Conservation (phyloP, 1,284 basidiomycete genomes). For the Paramarasmius palmivorus region DNA sequence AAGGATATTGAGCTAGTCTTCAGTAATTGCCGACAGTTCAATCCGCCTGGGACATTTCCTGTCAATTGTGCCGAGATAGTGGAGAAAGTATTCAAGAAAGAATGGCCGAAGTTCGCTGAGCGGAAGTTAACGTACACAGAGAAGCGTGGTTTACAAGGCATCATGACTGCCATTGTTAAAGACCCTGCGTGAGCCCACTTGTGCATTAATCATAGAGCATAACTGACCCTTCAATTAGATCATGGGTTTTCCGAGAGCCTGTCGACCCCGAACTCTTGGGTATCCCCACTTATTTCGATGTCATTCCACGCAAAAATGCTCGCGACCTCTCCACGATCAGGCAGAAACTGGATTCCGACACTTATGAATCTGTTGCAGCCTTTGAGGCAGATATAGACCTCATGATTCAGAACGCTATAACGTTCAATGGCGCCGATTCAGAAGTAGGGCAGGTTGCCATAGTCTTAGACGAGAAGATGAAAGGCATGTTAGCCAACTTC, state of each 20-base stretch:
- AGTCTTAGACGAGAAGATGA: slow-evolving; percentile 48
- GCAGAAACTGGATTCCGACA: slow-evolving; percentile 79
- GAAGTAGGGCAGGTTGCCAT: slow-evolving; percentile 70
- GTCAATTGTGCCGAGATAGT: slow-evolving; percentile 71
- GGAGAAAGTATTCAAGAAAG: slow-evolving; percentile 78
- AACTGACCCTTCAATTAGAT: slow-evolving; percentile 38
- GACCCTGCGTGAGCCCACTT: slow-evolving; percentile 63
- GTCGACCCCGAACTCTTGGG: slow-evolving; percentile 77
- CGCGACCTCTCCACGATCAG: slow-evolving; percentile 87
- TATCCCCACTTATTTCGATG: slow-evolving; percentile 82
- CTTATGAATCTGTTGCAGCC: slow-evolving; percentile 75
- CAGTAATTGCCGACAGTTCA: slow-evolving; percentile 88
- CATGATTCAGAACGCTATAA: slow-evolving; percentile 85
- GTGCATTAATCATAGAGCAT: slow-evolving; percentile 1
- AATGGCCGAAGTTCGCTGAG: slow-evolving; percentile 83
- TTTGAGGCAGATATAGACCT: slow-evolving; percentile 84
- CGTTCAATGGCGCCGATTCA: slow-evolving; percentile 82
- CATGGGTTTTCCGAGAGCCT: slow-evolving; percentile 82
- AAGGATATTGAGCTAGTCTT: slow-evolving; percentile 86
- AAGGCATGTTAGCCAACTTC: slow-evolving; percentile 50
- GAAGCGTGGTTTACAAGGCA: slow-evolving; percentile 75
- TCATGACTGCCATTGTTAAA: slow-evolving; percentile 73
- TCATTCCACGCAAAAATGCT: slow-evolving; percentile 83
- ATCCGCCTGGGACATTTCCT: slow-evolving; percentile 80
- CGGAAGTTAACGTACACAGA: slow-evolving; percentile 78